These are phyloP conservation scores for Apiospora rasikravindrae DNA, from an alignment of 2,329 filamentous ascomycete species.

Conservation along the genomic window DNA sequence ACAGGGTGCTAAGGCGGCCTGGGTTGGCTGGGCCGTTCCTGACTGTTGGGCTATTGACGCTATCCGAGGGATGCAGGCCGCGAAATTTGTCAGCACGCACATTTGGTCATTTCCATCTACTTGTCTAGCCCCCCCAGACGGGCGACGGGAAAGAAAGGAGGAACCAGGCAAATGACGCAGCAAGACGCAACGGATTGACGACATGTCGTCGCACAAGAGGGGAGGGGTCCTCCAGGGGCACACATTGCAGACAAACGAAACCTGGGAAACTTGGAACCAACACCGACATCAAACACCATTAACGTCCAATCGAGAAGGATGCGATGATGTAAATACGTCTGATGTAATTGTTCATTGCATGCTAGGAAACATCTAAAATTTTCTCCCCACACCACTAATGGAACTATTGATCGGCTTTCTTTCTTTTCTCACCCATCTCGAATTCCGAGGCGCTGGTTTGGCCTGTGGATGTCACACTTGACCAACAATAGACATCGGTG, in stretches of 20 bases:
- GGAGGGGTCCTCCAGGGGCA: background rate
- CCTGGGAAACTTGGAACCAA: background rate
- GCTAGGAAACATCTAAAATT: background rate
- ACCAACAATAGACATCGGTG: background rate
- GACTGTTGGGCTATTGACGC: background rate
- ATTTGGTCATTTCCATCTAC: background rate
- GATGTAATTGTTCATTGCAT: background rate
- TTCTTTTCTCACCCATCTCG: background rate
- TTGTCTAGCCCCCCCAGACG: background rate
- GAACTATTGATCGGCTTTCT: background rate
- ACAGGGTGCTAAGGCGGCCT: background rate
- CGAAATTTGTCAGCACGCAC: background rate
- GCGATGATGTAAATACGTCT: slow-evolving; percentile 1
- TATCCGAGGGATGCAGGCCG: background rate
- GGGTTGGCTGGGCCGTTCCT: background rate
- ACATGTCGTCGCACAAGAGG: slow-evolving; percentile 3
- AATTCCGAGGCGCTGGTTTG: slow-evolving; percentile 1
- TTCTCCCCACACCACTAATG: slow-evolving; percentile 5
- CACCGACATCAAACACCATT: background rate
- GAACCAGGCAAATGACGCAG: slow-evolving; percentile 1
- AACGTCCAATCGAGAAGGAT: background rate
- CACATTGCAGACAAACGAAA: slow-evolving; percentile 6
- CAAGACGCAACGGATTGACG: background rate
- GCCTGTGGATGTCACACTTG: slow-evolving; percentile 4
- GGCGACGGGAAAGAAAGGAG: background rate